phyloP scores from a whole-genome alignment of 2,329 filamentous ascomycete species.

The Bertia moriformis region DNA sequence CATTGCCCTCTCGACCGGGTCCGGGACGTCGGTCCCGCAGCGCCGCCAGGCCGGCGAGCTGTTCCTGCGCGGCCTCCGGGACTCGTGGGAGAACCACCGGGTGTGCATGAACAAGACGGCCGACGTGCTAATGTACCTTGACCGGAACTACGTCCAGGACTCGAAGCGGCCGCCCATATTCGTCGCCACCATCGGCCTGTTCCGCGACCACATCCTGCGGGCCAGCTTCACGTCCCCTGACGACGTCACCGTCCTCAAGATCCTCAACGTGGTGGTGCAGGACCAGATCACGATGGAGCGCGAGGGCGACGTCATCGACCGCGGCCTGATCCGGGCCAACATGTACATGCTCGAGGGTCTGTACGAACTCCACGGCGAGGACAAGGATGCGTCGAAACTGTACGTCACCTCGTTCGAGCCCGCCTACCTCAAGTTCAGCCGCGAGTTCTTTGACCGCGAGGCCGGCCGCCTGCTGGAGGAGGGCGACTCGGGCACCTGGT shows the following conservation, averaged over 20 bases:
- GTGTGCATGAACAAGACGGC: constrained; percentile 92
- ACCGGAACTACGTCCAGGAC: constrained; percentile 68
- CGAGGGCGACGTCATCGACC: constrained; percentile 77
- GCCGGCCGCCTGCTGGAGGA: constrained; percentile 61
- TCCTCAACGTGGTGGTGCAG: constrained; percentile 69
- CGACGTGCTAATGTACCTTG: constrained; percentile 95
- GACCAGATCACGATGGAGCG: constrained; percentile 89
- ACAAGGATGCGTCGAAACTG: constrained; percentile 65
- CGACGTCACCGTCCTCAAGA: constrained; percentile 56
- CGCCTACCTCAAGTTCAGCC: constrained; percentile 58
- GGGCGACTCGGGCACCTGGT: constrained; percentile 69
- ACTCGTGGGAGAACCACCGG: constrained; percentile 78
- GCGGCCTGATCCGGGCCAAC: constrained; percentile 66
- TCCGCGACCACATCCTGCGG: constrained; percentile 71
- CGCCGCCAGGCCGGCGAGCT: constrained; percentile 66
- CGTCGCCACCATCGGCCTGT: constrained; percentile 70
- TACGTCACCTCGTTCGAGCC: constrained; percentile 76
- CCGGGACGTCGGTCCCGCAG: constrained; percentile 58
- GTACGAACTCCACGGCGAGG: constrained; percentile 60
- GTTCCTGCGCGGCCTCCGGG: constrained; percentile 63
- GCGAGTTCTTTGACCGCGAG: constrained; percentile 61
- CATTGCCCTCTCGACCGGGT: constrained; percentile 38
- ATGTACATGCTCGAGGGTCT: constrained; percentile 80
- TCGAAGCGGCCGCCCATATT: constrained; percentile 64
- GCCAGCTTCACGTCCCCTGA: constrained; percentile 30